A percentile compares a stretch with the other conserved stretches of the same genome.
Conservation (phyloP, 164 flowering plant species). For the Chloranthus sessilifolius region DNA sequence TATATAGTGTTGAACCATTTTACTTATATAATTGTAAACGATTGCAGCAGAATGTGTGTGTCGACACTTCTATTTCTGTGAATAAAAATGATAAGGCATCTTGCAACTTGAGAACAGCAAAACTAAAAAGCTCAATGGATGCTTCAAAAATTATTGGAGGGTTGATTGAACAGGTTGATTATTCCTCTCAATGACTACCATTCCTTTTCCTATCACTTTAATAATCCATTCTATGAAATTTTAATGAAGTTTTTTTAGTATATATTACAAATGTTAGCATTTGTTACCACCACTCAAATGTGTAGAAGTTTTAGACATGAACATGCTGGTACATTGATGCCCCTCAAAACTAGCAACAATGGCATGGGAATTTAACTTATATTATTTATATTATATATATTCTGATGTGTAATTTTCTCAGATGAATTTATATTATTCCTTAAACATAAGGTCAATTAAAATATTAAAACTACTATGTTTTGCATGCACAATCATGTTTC, state of each 20-base stretch:
- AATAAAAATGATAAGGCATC: constrained; percentile 12
- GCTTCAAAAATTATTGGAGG: constrained; percentile 21
- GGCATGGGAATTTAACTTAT: no score
- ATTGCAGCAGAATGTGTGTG: constrained; percentile 14
- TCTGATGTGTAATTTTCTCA: background rate
- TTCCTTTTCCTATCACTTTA: background rate
- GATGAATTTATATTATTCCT: background rate
- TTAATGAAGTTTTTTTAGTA: background rate
- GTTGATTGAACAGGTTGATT: constrained; percentile 32
- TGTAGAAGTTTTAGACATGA: no score
- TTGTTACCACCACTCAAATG: no score
- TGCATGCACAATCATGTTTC: no score
- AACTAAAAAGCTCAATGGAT: constrained; percentile 16
- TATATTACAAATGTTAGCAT: background rate
- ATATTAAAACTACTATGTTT: background rate
- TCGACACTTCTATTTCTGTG: background rate
- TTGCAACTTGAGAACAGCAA: constrained; percentile 10
- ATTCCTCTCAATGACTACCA: constrained; percentile 4
- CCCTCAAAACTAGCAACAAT: background rate
- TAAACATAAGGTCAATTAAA: background rate
- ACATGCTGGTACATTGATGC: no score
- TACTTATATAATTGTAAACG: background rate
- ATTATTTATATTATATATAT: no score
- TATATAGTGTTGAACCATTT: background rate
- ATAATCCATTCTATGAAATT: background rate